Percentiles rank a stretch among this genome's conserved stretches.
Conservation (phyloP, 805 yeast genomes). For the Yarrowia yakushimensis region DNA sequence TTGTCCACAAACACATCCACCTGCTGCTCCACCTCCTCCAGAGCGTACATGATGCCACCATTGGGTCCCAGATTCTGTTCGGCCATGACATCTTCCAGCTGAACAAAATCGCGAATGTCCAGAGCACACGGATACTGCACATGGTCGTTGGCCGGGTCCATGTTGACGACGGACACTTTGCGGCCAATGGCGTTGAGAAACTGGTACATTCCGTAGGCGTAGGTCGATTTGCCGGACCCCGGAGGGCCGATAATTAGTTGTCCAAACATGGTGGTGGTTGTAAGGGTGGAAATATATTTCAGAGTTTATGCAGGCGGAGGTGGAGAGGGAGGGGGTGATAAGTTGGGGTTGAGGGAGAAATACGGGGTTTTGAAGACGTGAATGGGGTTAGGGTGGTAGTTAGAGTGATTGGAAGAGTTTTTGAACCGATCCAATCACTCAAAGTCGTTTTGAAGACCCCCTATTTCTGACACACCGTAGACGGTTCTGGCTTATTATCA, state of each 20-base stretch:
- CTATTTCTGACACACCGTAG: too few relatives aligned
- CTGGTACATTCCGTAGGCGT: slow-evolving; percentile 87
- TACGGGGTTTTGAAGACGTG: too few relatives aligned
- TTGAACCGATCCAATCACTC: too few relatives aligned
- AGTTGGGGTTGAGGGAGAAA: too few relatives aligned
- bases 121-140: slow-evolving; percentile 67
- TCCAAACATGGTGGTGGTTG: slow-evolving; percentile 46
- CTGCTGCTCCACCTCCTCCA: slow-evolving; percentile 60
- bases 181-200: slow-evolving; percentile 93
- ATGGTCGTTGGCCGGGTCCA: slow-evolving; percentile 88
- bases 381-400: too few relatives aligned
- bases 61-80: slow-evolving; percentile 73
- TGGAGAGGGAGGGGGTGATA: too few relatives aligned
- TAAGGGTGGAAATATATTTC: background rate
- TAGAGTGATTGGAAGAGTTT: too few relatives aligned
- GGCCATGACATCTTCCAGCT: slow-evolving; percentile 74
- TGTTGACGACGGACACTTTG: slow-evolving; percentile 73
- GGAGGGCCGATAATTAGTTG: slow-evolving; percentile 98
- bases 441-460: too few relatives aligned
- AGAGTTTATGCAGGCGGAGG: background rate
- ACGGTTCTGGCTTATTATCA: too few relatives aligned
- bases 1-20: slow-evolving; percentile 57
- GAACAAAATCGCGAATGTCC: slow-evolving; percentile 73
- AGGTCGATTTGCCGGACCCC: slow-evolving; percentile 95
- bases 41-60: slow-evolving; percentile 87